A percentile compares a stretch with the other conserved stretches of the same genome.
phyloP scores from a whole-genome alignment of 2,329 filamentous ascomycete genomes.

The Cephalotrichum gorgonifer region DNA sequence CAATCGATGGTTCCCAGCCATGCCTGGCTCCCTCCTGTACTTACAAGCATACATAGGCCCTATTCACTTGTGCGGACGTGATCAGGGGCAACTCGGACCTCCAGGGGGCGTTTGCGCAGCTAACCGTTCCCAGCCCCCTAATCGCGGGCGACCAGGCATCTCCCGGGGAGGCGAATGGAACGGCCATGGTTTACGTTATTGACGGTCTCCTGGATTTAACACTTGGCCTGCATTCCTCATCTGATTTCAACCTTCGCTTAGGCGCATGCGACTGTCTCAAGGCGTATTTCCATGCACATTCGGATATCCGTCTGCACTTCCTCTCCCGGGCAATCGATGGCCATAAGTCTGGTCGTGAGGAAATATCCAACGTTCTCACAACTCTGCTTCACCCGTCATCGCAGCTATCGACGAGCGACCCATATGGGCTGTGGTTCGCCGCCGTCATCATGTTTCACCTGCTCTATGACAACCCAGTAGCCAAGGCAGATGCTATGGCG shows the following conservation, averaged over 20 bases:
- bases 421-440: slow-evolving; percentile 85
- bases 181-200: slow-evolving; percentile 72
- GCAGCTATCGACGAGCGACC: slow-evolving; percentile 56
- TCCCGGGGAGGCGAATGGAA: slow-evolving; percentile 33
- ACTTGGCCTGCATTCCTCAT: slow-evolving; percentile 54
- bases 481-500: slow-evolving; percentile 68
- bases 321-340: slow-evolving; percentile 81
- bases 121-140: slow-evolving; percentile 51
- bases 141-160: slow-evolving; percentile 22
- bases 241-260: slow-evolving; percentile 69
- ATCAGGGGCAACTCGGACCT: slow-evolving; percentile 71
- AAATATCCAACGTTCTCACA: slow-evolving; percentile 80
- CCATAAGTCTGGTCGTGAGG: slow-evolving; percentile 64
- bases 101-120: slow-evolving; percentile 82
- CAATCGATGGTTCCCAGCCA: not conserved
- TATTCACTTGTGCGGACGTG: slow-evolving; percentile 77
- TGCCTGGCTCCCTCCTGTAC: not conserved
- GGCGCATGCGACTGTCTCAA: slow-evolving; percentile 86
- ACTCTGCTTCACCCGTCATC: slow-evolving; percentile 61
- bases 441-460: slow-evolving; percentile 79
- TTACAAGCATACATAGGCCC: slow-evolving; percentile 40
- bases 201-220: slow-evolving; percentile 82
- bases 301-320: slow-evolving; percentile 76
- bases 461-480: slow-evolving; percentile 66
- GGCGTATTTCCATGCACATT: slow-evolving; percentile 79